Evolutionary conservation across 2,329 filamentous ascomycete species (phyloP).

Genomic region (Talaromyces pinophilus): DNA sequence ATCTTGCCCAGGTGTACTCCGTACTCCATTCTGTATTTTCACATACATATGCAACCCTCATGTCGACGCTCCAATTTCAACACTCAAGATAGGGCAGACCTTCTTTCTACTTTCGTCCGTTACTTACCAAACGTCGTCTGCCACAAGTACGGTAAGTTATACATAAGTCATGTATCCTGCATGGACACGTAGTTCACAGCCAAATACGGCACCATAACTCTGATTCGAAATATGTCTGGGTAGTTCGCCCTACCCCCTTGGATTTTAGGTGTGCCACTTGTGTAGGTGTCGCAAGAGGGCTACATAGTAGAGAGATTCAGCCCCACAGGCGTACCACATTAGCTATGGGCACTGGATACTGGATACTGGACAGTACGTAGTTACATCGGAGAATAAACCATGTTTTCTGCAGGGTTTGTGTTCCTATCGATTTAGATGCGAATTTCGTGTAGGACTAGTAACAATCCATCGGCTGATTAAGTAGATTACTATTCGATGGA

Average conservation of each 20-base stretch:
- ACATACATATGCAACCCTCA: not conserved
- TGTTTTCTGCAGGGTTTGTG: not conserved
- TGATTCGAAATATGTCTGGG: not conserved
- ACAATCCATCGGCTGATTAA: not conserved
- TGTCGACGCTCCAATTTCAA: not conserved
- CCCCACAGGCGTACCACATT: not conserved
- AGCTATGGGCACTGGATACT: not conserved
- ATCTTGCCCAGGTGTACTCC: not conserved
- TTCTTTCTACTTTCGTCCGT: not conserved
- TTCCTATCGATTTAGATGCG: not conserved
- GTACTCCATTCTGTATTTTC: not conserved
- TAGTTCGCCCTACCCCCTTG: not conserved
- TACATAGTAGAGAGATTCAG: not conserved
- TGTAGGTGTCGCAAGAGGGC: not conserved
- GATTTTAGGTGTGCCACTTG: constrained; percentile 7
- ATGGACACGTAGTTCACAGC: constrained; percentile 4
- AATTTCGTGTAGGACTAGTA: not conserved
- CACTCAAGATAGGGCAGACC: not conserved
- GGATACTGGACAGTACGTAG: not conserved
- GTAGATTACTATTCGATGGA: not conserved
- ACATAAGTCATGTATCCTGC: not conserved
- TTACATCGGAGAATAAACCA: constrained; percentile 2
- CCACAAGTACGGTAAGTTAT: not conserved
- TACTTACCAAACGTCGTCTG: not conserved
- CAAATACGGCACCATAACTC: not conserved